These are phyloP conservation scores for Boletus semigastroideus DNA, from an alignment of 1,284 basidiomycete species.

Conservation along the genomic window DNA sequence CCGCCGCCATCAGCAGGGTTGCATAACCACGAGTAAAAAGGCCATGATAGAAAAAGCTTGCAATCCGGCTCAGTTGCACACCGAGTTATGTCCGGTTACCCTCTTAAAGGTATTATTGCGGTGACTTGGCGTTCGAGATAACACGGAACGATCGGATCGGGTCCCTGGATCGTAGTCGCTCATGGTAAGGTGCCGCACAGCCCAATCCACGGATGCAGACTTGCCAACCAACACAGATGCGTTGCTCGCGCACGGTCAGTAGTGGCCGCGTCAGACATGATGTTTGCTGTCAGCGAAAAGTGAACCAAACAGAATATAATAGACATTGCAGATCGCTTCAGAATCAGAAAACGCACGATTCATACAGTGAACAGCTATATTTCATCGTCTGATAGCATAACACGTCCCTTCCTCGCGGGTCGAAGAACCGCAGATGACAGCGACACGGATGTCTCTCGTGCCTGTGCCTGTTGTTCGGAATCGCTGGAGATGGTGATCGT, in stretches of 20 bases:
- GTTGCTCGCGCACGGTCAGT: not conserved
- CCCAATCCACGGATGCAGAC: not conserved
- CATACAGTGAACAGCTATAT: constrained; percentile 17
- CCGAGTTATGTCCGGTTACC: not conserved
- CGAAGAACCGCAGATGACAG: constrained; percentile 10
- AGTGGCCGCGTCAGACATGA: not conserved
- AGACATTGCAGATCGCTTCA: constrained; percentile 5
- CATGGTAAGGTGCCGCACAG: constrained; percentile 3
- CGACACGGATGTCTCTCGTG: not conserved
- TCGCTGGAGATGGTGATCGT: constrained; percentile 27
- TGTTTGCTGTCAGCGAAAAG: constrained; percentile 6
- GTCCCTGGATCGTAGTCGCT: constrained; percentile 5
- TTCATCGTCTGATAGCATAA: constrained; percentile 49
- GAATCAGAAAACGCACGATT: constrained; percentile 3
- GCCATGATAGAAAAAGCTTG: not conserved
- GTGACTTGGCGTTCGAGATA: constrained; percentile 14
- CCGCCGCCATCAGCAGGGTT: constrained; percentile 13
- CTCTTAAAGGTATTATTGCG: not conserved
- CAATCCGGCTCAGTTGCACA: constrained; percentile 9
- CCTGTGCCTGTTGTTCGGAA: constrained; percentile 16
- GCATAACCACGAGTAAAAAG: constrained; percentile 16
- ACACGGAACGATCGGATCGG: constrained; percentile 20
- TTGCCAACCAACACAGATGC: constrained; percentile 1
- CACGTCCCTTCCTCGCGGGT: constrained; percentile 32
- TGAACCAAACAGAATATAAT: not conserved